Conservation (phyloP, 768 basidiomycete genomes). For the Cubamyces sp. region DNA sequence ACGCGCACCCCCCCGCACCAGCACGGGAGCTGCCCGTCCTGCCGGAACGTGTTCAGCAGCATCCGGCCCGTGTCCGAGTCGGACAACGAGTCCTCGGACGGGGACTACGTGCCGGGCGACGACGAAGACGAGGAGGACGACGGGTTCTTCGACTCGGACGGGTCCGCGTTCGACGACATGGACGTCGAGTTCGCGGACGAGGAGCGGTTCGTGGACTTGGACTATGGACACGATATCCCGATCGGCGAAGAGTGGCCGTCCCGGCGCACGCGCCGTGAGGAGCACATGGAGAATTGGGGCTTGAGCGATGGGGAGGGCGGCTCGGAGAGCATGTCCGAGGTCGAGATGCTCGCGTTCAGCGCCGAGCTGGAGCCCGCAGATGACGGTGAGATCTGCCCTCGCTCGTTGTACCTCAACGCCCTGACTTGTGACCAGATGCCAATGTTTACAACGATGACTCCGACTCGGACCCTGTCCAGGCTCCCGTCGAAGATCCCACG, state of each 20-base stretch:
- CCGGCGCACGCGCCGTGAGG: not conserved
- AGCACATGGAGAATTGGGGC: slow-evolving; percentile 42
- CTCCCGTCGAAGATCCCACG: slow-evolving; percentile 1
- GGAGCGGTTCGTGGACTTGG: not conserved
- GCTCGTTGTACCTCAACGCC: not conserved
- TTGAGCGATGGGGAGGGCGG: slow-evolving; percentile 41
- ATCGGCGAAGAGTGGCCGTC: too few relatives aligned
- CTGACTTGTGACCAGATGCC: slow-evolving; percentile 6
- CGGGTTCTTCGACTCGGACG: slow-evolving; percentile 47
- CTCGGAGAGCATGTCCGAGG: slow-evolving; percentile 29
- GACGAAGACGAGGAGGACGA: slow-evolving; percentile 55
- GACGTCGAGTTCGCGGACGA: slow-evolving; percentile 24
- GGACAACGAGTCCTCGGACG: slow-evolving; percentile 70
- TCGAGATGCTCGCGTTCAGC: slow-evolving; percentile 22
- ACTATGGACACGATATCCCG: not conserved
- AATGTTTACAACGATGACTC: slow-evolving; percentile 17
- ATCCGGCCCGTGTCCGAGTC: slow-evolving; percentile 53
- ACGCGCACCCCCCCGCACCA: slow-evolving; percentile 29
- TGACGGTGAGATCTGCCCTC: slow-evolving; percentile 7
- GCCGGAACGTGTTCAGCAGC: slow-evolving; percentile 61
- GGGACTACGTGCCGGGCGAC: slow-evolving; percentile 63
- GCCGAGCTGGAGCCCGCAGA: slow-evolving; percentile 11
- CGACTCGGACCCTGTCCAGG: slow-evolving; percentile 12
- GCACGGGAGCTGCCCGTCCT: slow-evolving; percentile 77
- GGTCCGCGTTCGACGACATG: slow-evolving; percentile 46